Evolutionary conservation across 208 protist species (phyloP).

Genomic region (Trypanosoma grayi): DNA sequence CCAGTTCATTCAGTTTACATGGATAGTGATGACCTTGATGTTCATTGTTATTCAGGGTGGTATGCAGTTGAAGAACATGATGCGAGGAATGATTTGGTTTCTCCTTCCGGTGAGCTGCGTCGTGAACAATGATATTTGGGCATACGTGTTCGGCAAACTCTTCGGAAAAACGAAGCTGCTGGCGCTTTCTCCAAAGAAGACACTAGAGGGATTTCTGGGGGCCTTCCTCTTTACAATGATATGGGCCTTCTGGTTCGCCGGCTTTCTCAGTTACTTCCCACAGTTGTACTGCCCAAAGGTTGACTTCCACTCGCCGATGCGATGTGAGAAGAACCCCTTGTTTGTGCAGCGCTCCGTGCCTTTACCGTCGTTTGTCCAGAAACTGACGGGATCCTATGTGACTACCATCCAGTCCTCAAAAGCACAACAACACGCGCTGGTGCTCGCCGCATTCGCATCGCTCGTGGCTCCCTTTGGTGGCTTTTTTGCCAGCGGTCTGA

Average conservation of each 20-base stretch:
- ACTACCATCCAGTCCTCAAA: conserved; percentile 57
- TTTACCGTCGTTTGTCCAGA: conserved; percentile 56
- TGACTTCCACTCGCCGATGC: conserved; percentile 51
- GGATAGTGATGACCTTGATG: conserved; percentile 85
- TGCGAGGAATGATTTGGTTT: conserved; percentile 93
- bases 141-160: conserved; percentile 89
- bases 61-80: conserved; percentile 78
- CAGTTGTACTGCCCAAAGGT: conserved; percentile 86
- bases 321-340: conserved; percentile 67
- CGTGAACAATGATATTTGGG: conserved; percentile 91
- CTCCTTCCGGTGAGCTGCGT: conserved; percentile 87
- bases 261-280: conserved; percentile 84
- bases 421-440: conserved; percentile 93
- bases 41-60: conserved; percentile 64
- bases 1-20: conserved; percentile 91
- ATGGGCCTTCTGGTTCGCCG: conserved; percentile 90
- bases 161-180: conserved; percentile 86
- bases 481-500: conserved; percentile 98
- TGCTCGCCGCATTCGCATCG: conserved; percentile 95
- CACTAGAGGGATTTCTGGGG: conserved; percentile 89
- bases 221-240: conserved; percentile 89
- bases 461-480: conserved; percentile 98
- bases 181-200: conserved; percentile 91
- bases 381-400: conserved; percentile 37
- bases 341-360: conserved; percentile 66